A percentile compares a stretch with the other conserved stretches of the same genome.
Conservation (phyloP, 2,329 filamentous ascomycete species). For the Epichloe uncinata region DNA sequence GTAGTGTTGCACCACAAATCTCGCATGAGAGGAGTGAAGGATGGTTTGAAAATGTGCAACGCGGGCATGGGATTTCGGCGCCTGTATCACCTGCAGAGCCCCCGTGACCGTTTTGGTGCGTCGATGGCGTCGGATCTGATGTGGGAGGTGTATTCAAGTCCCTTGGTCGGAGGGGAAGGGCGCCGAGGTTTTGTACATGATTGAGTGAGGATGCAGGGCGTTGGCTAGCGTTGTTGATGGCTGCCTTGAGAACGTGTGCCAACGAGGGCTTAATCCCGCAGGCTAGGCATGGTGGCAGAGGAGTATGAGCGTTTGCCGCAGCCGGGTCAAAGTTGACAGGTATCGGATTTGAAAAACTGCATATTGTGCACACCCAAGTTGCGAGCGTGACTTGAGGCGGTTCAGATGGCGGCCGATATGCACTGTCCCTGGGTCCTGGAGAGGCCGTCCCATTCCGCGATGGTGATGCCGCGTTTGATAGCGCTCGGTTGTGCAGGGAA, state of each 20-base stretch:
- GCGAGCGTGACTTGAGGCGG: slow-evolving; percentile 43
- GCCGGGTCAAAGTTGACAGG: slow-evolving; percentile 87
- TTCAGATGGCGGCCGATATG: slow-evolving; percentile 24
- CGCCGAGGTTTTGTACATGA: neutral
- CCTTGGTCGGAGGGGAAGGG: neutral
- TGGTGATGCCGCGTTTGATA: slow-evolving; percentile 31
- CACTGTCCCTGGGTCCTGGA: slow-evolving; percentile 30
- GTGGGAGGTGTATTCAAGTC: neutral
- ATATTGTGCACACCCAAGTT: slow-evolving; percentile 94
- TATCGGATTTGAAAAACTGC: slow-evolving; percentile 85
- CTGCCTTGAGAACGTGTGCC: slow-evolving; percentile 71
- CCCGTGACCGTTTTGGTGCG: neutral
- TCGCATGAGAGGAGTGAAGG: slow-evolving; percentile 77
- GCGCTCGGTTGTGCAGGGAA: slow-evolving; percentile 40
- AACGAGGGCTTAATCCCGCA: slow-evolving; percentile 89
- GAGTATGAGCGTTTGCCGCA: slow-evolving; percentile 65
- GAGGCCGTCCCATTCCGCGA: slow-evolving; percentile 34
- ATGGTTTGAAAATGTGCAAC: slow-evolving; percentile 91
- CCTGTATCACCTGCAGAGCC: slow-evolving; percentile 6
- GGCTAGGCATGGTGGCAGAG: slow-evolving; percentile 73
- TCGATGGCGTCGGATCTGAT: neutral
- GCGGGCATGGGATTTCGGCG: slow-evolving; percentile 53
- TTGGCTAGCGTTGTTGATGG: slow-evolving; percentile 61
- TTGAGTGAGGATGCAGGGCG: slow-evolving; percentile 18
- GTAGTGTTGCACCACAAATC: slow-evolving; percentile 71